phyloP scores from a whole-genome alignment of 129 eudicot species.

The Logfia minima region DNA sequence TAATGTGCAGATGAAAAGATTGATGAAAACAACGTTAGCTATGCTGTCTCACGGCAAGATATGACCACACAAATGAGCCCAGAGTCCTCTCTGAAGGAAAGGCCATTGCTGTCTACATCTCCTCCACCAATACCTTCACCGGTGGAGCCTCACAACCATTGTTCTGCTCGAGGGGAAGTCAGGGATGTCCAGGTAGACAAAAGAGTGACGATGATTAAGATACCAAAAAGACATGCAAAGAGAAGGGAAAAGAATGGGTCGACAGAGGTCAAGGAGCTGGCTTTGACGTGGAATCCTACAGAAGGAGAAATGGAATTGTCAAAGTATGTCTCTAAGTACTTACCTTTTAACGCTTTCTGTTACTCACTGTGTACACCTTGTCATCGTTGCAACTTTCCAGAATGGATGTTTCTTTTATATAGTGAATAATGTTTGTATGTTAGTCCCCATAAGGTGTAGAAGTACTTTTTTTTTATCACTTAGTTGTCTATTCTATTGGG shows the following conservation, averaged over 20 bases:
- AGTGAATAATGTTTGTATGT: not conserved
- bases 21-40: constrained; percentile 32
- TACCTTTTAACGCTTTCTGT: not conserved
- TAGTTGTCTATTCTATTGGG: not conserved
- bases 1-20: constrained; percentile 56
- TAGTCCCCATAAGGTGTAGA: not conserved
- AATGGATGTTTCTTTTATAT: not conserved
- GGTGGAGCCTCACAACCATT: constrained; percentile 14
- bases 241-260: constrained; percentile 37
- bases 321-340: constrained; percentile 48
- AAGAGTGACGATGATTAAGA: constrained; percentile 45
- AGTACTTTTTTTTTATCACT: not conserved
- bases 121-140: constrained; percentile 35
- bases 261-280: constrained; percentile 36
- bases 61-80: constrained; percentile 98
- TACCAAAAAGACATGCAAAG: constrained; percentile 35
- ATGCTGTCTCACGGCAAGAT: constrained; percentile 61
- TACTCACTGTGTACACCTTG: not conserved
- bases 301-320: constrained; percentile 51
- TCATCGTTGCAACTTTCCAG: not conserved
- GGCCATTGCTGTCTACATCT: constrained; percentile 42
- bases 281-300: constrained; percentile 48
- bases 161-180: constrained; percentile 52
- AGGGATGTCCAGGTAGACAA: constrained; percentile 91
- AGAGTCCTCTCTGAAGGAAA: constrained; percentile 50